These are phyloP conservation scores for Candida neerlandica DNA, from an alignment of 1,139 yeast species.

Conservation along the genomic window DNA sequence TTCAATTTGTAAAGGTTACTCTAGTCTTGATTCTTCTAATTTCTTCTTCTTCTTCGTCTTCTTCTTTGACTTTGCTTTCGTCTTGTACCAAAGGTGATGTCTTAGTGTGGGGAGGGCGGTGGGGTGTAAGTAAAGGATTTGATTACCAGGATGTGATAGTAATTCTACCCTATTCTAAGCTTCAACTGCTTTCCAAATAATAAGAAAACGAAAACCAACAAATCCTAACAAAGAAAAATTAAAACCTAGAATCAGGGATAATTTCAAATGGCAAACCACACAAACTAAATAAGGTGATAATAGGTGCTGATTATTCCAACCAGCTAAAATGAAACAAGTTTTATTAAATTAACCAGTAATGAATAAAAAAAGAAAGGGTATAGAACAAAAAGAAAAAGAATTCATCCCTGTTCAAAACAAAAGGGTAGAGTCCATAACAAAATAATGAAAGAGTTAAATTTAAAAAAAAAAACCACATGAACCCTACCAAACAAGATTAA, in stretches of 20 bases:
- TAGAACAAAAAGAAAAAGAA: neutral
- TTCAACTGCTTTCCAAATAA: too few species aligned
- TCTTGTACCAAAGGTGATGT: neutral
- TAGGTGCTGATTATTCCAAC: neutral
- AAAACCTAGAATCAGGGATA: neutral
- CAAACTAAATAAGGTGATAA: conserved; percentile 2
- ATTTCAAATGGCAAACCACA: neutral
- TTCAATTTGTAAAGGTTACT: neutral
- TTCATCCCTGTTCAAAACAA: conserved; percentile 1
- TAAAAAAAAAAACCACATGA: neutral
- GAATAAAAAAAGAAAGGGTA: neutral
- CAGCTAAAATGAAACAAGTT: neutral
- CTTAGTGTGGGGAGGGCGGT: neutral
- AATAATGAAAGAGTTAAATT: neutral
- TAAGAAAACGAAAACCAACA: neutral
- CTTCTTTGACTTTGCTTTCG: neutral
- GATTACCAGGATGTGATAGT: too few species aligned
- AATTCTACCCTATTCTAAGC: too few species aligned
- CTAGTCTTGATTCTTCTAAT: neutral
- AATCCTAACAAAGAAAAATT: neutral
- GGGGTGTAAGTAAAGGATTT: neutral
- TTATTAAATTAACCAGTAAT: neutral
- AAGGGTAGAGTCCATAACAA: conserved; percentile 3
- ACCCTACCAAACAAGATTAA: neutral
- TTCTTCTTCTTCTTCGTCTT: too few species aligned